Percentiles rank a stretch among this genome's conserved stretches.
Conservation (phyloP, 257 asterid genomes). For the Lycium ferocissimum region DNA sequence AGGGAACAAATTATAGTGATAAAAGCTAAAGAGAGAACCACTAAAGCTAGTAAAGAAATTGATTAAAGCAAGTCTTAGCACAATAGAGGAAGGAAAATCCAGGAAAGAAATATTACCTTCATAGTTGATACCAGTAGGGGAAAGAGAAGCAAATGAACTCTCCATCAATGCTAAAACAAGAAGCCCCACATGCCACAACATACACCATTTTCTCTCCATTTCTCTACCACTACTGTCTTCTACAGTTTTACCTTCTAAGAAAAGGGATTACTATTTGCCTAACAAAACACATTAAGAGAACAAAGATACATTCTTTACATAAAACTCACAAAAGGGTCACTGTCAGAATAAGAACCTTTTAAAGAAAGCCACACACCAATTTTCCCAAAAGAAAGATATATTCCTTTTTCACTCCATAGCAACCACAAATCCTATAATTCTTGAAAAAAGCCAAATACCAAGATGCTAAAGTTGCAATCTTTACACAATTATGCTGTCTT, state of each 20-base stretch:
- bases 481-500: constrained; percentile 32
- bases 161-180: constrained; percentile 52
- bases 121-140: constrained; percentile 96
- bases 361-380: too few species aligned
- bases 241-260: constrained; percentile 5
- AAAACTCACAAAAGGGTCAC: not conserved
- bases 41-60: not conserved
- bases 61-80: not conserved
- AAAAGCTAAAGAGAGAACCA: not conserved
- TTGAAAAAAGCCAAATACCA: constrained; percentile 40
- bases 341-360: not conserved
- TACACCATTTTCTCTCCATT: constrained; percentile 60
- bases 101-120: constrained; percentile 67
- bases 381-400: constrained; percentile 39
- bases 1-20: not conserved
- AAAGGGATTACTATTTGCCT: constrained; percentile 3
- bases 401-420: constrained; percentile 24
- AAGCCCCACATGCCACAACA: constrained; percentile 52
- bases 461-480: constrained; percentile 50
- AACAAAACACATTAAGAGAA: not conserved
- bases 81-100: not conserved
- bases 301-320: not conserved
- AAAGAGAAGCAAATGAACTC: constrained; percentile 76
- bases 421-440: constrained; percentile 33
- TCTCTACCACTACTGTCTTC: constrained; percentile 8